These are phyloP conservation scores for Solanum pennellii DNA, from an alignment of 257 asterid species.

Conservation along the genomic window DNA sequence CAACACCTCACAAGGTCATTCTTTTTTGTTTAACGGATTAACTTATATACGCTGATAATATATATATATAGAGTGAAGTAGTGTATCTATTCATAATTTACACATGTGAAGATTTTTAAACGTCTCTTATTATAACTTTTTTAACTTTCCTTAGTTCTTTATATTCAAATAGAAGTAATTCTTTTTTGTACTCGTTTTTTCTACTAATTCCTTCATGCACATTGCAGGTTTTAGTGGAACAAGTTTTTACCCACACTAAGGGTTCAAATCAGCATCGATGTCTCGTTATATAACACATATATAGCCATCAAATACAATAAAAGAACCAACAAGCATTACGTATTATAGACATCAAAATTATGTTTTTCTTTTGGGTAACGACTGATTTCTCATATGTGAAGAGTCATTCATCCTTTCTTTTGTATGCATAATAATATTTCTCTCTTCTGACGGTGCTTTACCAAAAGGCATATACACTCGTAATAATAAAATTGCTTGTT, in stretches of 20 bases:
- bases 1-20: constrained; percentile 7
- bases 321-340: not conserved
- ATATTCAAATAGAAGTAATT: not conserved
- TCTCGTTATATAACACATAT: not conserved
- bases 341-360: not conserved
- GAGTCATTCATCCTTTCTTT: not conserved
- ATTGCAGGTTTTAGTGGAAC: constrained; percentile 33
- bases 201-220: not conserved
- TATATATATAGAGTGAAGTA: not conserved
- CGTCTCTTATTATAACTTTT: too few species aligned
- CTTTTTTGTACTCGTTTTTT: not conserved
- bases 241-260: constrained; percentile 4
- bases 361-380: not conserved
- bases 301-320: not conserved
- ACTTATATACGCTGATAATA: too few species aligned
- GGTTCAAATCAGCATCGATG: constrained; percentile 1
- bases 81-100: not conserved
- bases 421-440: not conserved
- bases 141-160: accelerated
- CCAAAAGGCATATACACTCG: not conserved
- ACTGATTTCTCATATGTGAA: not conserved
- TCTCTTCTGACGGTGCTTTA: not conserved
- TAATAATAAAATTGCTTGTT: not conserved
- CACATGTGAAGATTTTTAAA: too few species aligned
- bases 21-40: not conserved